phyloP scores from a whole-genome alignment of 352 stramenopile genomes.

The Globisporangium barbulae region DNA sequence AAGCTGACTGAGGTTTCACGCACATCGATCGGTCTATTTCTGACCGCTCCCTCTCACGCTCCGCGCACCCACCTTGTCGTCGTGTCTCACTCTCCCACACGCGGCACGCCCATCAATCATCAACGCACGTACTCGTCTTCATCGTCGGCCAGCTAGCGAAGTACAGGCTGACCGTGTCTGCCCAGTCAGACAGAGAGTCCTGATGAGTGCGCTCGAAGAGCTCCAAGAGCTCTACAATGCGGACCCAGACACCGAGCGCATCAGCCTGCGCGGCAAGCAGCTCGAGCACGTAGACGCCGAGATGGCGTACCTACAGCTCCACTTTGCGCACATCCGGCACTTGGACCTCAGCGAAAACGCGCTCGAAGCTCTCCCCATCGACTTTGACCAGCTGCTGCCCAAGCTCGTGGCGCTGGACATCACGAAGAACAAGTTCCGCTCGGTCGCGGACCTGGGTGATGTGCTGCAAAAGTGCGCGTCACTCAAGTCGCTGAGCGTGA shows the following conservation, averaged over 20 bases:
- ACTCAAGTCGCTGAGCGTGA: conserved; percentile 59
- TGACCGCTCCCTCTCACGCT: too few species aligned
- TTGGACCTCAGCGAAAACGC: conserved; percentile 60
- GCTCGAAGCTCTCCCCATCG: conserved; percentile 32
- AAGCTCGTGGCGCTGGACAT: conserved; percentile 64
- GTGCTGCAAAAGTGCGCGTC: conserved; percentile 40
- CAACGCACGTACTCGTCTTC: too few species aligned
- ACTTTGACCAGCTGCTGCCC: conserved; percentile 36
- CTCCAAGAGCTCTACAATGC: conserved; percentile 40
- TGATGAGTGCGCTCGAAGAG: conserved; percentile 41
- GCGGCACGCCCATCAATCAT: too few species aligned
- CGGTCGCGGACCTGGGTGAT: conserved; percentile 37
- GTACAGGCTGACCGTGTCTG: too few species aligned
- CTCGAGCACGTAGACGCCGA: conserved; percentile 34
- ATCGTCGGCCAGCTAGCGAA: too few species aligned
- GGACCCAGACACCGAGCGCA: conserved; percentile 34
- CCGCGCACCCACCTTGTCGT: too few species aligned
- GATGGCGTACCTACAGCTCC: conserved; percentile 32
- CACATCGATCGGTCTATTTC: too few species aligned
- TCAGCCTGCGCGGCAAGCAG: conserved; percentile 34
- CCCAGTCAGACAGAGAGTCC: too few species aligned
- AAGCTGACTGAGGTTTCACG: too few species aligned
- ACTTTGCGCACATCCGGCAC: conserved; percentile 48
- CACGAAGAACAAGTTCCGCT: conserved; percentile 43
- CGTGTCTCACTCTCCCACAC: too few species aligned